phyloP scores from a whole-genome alignment of 352 stramenopile species.

The Thalassiosira exigua region DNA sequence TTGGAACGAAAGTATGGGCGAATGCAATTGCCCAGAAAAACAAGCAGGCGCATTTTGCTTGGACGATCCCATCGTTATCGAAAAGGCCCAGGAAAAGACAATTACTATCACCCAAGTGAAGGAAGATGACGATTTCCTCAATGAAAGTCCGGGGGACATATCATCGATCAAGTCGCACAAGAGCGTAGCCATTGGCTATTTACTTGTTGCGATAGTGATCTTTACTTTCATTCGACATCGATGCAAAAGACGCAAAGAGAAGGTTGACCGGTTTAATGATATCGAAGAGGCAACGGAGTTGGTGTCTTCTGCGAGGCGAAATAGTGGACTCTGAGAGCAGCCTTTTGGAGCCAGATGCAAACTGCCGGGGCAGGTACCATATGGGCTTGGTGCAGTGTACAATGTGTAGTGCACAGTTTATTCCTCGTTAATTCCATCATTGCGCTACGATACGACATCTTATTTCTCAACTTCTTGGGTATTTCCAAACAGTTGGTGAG shows the following conservation, averaged over 20 bases:
- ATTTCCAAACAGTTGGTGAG: too few species aligned
- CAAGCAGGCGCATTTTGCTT: conserved; percentile 17
- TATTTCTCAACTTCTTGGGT: too few species aligned
- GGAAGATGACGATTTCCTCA: neutral
- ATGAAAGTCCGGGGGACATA: neutral
- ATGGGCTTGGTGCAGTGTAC: too few species aligned
- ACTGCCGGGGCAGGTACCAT: too few species aligned
- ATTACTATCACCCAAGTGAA: neutral
- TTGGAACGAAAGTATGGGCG: conserved; percentile 10
- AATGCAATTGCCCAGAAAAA: conserved; percentile 7
- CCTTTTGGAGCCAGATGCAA: too few species aligned
- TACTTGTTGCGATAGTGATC: conserved; percentile 4
- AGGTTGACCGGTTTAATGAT: conserved; percentile 5
- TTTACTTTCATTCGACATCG: neutral
- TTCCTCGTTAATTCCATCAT: too few species aligned
- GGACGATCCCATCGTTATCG: conserved; percentile 1
- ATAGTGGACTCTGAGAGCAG: too few species aligned
- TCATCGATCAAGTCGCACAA: neutral
- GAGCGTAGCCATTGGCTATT: conserved; percentile 3
- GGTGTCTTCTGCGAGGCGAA: too few species aligned
- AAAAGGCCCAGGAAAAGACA: too few species aligned
- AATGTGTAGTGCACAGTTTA: too few species aligned
- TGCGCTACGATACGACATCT: too few species aligned
- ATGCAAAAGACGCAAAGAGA: neutral
- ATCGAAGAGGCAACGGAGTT: conserved; percentile 24